Evolutionary conservation across 2,329 filamentous ascomycete species (phyloP), one percentile per base, ranked within the genome.

Genomic region (Trichoderma atrobrunneum): DNA sequence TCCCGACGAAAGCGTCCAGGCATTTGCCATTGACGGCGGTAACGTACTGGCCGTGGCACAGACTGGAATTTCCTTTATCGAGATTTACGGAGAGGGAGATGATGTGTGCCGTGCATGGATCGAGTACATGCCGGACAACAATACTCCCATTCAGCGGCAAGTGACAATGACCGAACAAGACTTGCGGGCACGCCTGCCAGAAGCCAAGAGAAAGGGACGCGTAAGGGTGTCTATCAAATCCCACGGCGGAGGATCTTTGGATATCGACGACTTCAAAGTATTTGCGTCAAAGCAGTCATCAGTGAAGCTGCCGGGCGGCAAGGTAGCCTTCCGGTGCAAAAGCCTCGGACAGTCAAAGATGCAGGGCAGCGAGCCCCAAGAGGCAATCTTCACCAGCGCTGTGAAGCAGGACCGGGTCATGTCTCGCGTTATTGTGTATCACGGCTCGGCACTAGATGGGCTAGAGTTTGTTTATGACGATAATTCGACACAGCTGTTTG

Each of bases 401-500:
- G 82, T 88, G 61, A 87, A 88, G 51, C 88, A 90, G 74, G 92
- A 89, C 36, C 92, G 94, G 74, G 87, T 97, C 34, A 85, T 98
- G 74, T 91, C 90, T 1, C 89, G 89, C 6, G 87, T 98, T 71
- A 88, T 90, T 73, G 86, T 97, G 16, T 97, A 94, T 78, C 91
- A 94, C 76, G 94, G 93, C 2, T 84, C 86, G 72, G 91, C 91
- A 5, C 79, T 98, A 14, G 92, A 97, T 79, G 96, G 96, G 0
- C 81, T 99, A 24, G 95, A 98, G 80, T 98, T 99, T 81, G 86
- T 93, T 72, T 98, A 97, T 78, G 95, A 98, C 78, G 94, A 98
- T 80, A 87, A 89, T 18, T 92, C 93, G 1, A 92, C 87, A 70
- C 94, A 98, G 79, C 81, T 98, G 4, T 97, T 99, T 84, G 96